Evolutionary conservation across 1,284 basidiomycete species (phyloP).

Genomic region (Coniophora puteana): DNA sequence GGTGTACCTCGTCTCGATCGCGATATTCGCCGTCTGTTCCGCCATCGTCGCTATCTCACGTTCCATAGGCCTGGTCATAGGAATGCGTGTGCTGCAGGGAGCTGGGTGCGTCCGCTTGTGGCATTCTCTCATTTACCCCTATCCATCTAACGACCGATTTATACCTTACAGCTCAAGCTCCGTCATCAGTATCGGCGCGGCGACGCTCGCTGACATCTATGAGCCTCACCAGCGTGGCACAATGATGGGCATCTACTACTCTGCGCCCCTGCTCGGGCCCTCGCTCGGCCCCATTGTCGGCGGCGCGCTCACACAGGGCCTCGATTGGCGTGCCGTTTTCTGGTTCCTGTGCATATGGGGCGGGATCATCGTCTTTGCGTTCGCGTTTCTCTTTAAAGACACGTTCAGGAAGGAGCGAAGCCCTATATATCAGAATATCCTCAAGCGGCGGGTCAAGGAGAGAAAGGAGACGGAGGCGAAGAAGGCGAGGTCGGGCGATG

Average conservation of each 20-base stretch:
- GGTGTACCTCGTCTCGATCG: slow-evolving; percentile 64
- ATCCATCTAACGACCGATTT: slow-evolving; percentile 1
- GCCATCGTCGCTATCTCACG: slow-evolving; percentile 61
- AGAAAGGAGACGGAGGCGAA: slow-evolving; percentile 2
- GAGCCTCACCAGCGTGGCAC: slow-evolving; percentile 77
- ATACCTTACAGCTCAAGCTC: slow-evolving; percentile 58
- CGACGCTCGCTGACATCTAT: slow-evolving; percentile 80
- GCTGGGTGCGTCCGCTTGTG: slow-evolving; percentile 38
- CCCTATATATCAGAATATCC: slow-evolving; percentile 65
- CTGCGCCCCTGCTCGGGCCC: slow-evolving; percentile 55
- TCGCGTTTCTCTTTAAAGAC: slow-evolving; percentile 72
- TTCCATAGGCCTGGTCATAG: slow-evolving; percentile 69
- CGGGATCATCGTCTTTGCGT: slow-evolving; percentile 49
- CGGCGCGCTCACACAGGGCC: slow-evolving; percentile 65
- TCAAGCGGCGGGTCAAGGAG: slow-evolving; percentile 28
- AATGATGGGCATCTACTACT: slow-evolving; percentile 79
- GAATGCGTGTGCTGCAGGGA: slow-evolving; percentile 68
- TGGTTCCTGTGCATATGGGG: slow-evolving; percentile 75
- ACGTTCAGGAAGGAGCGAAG: slow-evolving; percentile 83
- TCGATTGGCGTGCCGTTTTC: slow-evolving; percentile 80
- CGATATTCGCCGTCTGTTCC: slow-evolving; percentile 62
- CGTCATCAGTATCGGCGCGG: slow-evolving; percentile 77
- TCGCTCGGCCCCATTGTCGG: slow-evolving; percentile 71
- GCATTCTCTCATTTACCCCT: neutral
- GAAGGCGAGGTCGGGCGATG: slow-evolving; percentile 9